A percentile compares a stretch with the other conserved stretches of the same genome.
Conservation (phyloP, 352 stramenopile genomes). For the Phytophthora vignae region DNA sequence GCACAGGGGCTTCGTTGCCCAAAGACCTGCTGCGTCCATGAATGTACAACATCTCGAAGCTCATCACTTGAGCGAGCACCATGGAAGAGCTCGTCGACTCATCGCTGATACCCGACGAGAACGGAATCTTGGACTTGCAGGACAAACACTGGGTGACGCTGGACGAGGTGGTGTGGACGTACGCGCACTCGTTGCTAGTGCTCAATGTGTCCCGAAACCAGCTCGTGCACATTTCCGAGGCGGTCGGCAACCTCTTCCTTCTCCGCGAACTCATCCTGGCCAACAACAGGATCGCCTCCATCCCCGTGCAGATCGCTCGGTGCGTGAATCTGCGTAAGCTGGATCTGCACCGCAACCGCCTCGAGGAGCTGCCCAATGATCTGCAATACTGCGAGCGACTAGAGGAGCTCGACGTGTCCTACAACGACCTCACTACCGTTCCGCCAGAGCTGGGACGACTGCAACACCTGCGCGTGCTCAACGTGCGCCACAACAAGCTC, state of each 20-base stretch:
- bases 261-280: constrained; percentile 69
- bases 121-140: constrained; percentile 74
- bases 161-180: constrained; percentile 82
- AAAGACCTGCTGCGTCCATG: neutral
- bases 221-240: constrained; percentile 63
- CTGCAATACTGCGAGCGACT: constrained; percentile 77
- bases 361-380: constrained; percentile 66
- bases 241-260: constrained; percentile 69
- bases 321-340: constrained; percentile 78
- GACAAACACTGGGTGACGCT: constrained; percentile 85
- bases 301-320: constrained; percentile 61
- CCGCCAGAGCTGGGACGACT: constrained; percentile 65
- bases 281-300: constrained; percentile 65
- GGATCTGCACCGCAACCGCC: constrained; percentile 72
- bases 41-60: neutral
- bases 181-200: constrained; percentile 66
- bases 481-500: constrained; percentile 81
- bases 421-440: constrained; percentile 68
- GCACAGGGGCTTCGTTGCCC: neutral
- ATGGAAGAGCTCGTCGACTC: constrained; percentile 86
- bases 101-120: constrained; percentile 67
- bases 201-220: constrained; percentile 81
- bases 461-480: constrained; percentile 61
- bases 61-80: neutral
- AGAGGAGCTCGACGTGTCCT: constrained; percentile 70